These are phyloP conservation scores for Cyclostephanos tholiformis DNA, from an alignment of 108 stramenopile genomes.

Conservation along the genomic window DNA sequence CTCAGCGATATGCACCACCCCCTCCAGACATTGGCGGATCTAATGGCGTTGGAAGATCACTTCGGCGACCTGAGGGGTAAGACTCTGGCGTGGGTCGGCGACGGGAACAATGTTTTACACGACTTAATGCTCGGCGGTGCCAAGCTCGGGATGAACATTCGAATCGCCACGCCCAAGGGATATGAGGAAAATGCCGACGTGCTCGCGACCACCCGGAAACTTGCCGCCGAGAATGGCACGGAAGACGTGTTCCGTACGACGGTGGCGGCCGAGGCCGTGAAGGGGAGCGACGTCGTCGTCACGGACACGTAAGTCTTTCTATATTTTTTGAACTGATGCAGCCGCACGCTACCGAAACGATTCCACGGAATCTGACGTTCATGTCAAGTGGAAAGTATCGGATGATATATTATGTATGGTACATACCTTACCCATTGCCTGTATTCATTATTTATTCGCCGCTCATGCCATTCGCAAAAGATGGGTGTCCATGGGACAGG, in stretches of 20 bases:
- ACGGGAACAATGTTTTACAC: slow-evolving; percentile 98
- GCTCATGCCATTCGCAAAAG: too few relatives aligned
- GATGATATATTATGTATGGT: too few relatives aligned
- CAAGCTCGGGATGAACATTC: slow-evolving; percentile 92
- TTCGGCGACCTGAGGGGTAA: slow-evolving; percentile 82
- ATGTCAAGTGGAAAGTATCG: too few relatives aligned
- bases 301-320: too few relatives aligned
- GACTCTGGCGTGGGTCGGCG: slow-evolving; percentile 97
- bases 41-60: slow-evolving; percentile 94
- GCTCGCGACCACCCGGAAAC: slow-evolving; percentile 58
- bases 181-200: slow-evolving; percentile 85
- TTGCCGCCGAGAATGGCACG: slow-evolving; percentile 66
- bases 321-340: too few relatives aligned
- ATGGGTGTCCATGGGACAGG: slow-evolving; percentile 98
- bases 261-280: slow-evolving; percentile 86
- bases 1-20: slow-evolving; percentile 96
- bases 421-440: too few relatives aligned
- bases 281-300: slow-evolving; percentile 90
- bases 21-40: slow-evolving; percentile 96
- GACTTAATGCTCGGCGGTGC: slow-evolving; percentile 93
- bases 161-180: slow-evolving; percentile 91
- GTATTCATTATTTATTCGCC: too few relatives aligned
- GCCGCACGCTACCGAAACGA: too few relatives aligned
- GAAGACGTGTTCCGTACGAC: slow-evolving; percentile 63
- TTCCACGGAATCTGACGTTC: too few relatives aligned